Evolutionary conservation across 2,329 filamentous ascomycete species (phyloP).

Genomic region (Aureobasidium sp.): DNA sequence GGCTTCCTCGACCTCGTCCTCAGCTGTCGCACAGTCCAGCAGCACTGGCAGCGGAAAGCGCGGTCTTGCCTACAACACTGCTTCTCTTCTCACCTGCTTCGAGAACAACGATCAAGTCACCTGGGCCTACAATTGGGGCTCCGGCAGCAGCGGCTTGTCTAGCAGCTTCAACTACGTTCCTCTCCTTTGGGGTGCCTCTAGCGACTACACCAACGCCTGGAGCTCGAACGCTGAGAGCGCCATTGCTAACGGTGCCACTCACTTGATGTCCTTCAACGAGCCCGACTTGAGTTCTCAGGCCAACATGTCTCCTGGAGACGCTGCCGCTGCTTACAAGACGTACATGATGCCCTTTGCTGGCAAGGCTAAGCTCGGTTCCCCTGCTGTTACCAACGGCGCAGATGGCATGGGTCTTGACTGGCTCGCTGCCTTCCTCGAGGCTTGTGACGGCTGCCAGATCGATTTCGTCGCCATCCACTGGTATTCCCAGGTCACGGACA

Average conservation of each 20-base stretch:
- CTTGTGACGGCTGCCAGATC: slow-evolving; percentile 48
- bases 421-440: slow-evolving; percentile 46
- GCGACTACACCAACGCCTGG: slow-evolving; percentile 46
- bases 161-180: slow-evolving; percentile 54
- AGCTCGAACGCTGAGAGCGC: slow-evolving; percentile 42
- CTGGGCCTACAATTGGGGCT: slow-evolving; percentile 67
- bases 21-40: slow-evolving; percentile 19
- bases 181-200: slow-evolving; percentile 50
- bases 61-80: slow-evolving; percentile 62
- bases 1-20: slow-evolving; percentile 19
- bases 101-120: slow-evolving; percentile 38
- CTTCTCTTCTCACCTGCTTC: slow-evolving; percentile 47
- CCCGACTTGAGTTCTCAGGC: slow-evolving; percentile 56
- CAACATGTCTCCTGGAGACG: slow-evolving; percentile 47
- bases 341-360: slow-evolving; percentile 51
- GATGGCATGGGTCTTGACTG: slow-evolving; percentile 47
- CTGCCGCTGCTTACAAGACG: slow-evolving; percentile 48
- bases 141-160: slow-evolving; percentile 34
- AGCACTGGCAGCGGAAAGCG: slow-evolving; percentile 47
- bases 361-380: slow-evolving; percentile 50
- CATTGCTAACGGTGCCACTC: slow-evolving; percentile 47
- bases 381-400: slow-evolving; percentile 57
- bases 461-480: slow-evolving; percentile 60
- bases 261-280: slow-evolving; percentile 65
- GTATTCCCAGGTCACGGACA: slow-evolving; percentile 47